Evolutionary conservation across 2,329 filamentous ascomycete species (phyloP).

Genomic region (Curvularia hawaiiensis): DNA sequence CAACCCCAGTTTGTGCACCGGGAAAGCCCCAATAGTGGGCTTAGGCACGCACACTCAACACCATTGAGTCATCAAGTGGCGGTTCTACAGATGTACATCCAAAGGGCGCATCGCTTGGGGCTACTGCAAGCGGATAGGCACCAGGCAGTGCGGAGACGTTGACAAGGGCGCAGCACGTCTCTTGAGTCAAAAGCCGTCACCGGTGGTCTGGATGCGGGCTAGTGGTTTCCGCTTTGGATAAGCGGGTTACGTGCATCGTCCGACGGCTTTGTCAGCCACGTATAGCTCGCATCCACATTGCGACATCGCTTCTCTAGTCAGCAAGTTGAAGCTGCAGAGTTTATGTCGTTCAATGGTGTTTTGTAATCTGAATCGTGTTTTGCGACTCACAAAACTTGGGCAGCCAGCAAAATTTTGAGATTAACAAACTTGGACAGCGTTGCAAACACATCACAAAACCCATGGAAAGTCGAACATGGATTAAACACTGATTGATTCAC

Average conservation of each 20-base stretch:
- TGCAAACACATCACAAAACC: background rate
- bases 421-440: background rate
- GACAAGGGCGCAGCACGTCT: background rate
- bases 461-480: background rate
- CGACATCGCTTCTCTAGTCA: background rate
- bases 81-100: background rate
- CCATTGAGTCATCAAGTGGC: slow-evolving; percentile 1
- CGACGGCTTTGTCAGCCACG: background rate
- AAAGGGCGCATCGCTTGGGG: slow-evolving; percentile 2
- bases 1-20: background rate
- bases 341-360: background rate
- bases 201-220: background rate
- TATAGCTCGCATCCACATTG: background rate
- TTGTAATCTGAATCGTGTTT: background rate
- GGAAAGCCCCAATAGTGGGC: background rate
- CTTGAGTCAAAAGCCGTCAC: background rate
- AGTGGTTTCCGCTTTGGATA: background rate
- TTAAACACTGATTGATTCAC: background rate
- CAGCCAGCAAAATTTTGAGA: background rate
- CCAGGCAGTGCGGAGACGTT: background rate
- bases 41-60: background rate
- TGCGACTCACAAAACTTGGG: background rate
- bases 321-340: background rate
- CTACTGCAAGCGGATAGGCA: background rate
- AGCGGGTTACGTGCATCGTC: background rate